Percentiles rank a stretch among this genome's conserved stretches.
These are phyloP conservation scores for Leptographium galeiforme DNA, from an alignment of 2,329 filamentous ascomycete species.

Conservation along the genomic window DNA sequence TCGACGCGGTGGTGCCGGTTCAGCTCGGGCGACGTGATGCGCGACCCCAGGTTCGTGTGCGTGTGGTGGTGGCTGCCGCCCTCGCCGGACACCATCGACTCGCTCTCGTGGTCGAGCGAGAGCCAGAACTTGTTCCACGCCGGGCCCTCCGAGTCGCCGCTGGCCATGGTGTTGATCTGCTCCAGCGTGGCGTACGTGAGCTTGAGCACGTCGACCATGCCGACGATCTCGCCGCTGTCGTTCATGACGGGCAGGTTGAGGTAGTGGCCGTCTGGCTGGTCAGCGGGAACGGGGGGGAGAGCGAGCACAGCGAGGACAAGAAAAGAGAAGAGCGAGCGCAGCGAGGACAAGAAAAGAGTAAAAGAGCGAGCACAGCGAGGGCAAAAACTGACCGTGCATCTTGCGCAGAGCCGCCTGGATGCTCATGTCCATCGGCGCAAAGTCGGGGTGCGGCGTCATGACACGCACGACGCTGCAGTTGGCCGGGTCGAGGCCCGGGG, in stretches of 20 bases:
- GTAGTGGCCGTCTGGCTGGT: slow-evolving; percentile 73
- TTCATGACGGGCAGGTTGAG: slow-evolving; percentile 98
- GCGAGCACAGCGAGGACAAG: neutral
- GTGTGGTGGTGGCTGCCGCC: slow-evolving; percentile 56
- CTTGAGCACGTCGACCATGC: slow-evolving; percentile 98
- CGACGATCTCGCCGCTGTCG: slow-evolving; percentile 89
- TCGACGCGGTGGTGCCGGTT: slow-evolving; percentile 42
- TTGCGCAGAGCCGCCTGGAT: slow-evolving; percentile 96
- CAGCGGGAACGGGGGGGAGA: neutral
- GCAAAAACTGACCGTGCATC: slow-evolving; percentile 71
- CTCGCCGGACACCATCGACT: slow-evolving; percentile 91
- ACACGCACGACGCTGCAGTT: slow-evolving; percentile 97
- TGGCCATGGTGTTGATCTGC: slow-evolving; percentile 92
- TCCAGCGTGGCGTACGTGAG: slow-evolving; percentile 95
- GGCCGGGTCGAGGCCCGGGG: slow-evolving; percentile 81
- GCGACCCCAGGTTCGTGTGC: slow-evolving; percentile 43
- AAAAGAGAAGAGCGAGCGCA: neutral
- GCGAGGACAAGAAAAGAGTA: neutral
- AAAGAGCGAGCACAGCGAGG: neutral
- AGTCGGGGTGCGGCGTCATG: slow-evolving; percentile 98
- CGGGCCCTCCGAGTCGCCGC: slow-evolving; percentile 78
- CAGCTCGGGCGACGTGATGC: slow-evolving; percentile 60
- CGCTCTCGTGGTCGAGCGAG: slow-evolving; percentile 85
- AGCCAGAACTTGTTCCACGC: slow-evolving; percentile 99
- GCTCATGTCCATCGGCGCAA: slow-evolving; percentile 97